These are phyloP conservation scores for Rhododendron mucronatum DNA, from an alignment of 148 eudicot species.

Conservation along the genomic window DNA sequence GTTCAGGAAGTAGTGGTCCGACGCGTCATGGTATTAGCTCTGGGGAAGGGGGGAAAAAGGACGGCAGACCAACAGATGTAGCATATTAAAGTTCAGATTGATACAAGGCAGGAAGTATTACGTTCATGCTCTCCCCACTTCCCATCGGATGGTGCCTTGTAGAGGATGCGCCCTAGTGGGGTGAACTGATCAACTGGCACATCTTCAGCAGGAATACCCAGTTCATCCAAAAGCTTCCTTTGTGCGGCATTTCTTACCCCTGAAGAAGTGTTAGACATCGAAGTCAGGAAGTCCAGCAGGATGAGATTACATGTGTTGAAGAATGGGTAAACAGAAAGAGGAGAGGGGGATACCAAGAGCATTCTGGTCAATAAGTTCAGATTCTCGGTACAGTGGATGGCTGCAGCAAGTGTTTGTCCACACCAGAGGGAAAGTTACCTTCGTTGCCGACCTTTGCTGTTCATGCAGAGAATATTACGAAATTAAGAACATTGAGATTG, in stretches of 20 bases:
- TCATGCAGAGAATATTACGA: conserved; percentile 6
- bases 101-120: conserved; percentile 17
- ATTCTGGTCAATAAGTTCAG: conserved; percentile 75
- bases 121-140: conserved; percentile 99
- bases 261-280: conserved; percentile 8
- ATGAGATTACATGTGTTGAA: neutral
- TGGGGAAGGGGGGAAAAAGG: neutral
- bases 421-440: conserved; percentile 93
- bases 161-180: conserved; percentile 86
- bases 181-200: conserved; percentile 86
- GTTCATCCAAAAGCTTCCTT: conserved; percentile 90
- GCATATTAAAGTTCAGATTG: neutral
- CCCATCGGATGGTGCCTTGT: conserved; percentile 98
- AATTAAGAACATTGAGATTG: neutral
- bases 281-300: neutral
- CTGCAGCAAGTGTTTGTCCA: conserved; percentile 99
- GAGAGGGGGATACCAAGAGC: conserved; percentile 46
- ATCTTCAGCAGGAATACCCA: conserved; percentile 88
- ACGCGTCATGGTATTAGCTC: neutral
- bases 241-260: conserved; percentile 98
- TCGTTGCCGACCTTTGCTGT: conserved; percentile 93
- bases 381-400: conserved; percentile 81
- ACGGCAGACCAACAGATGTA: neutral
- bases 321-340: neutral
- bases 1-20: neutral